Evolutionary conservation across 2,329 filamentous ascomycete species (phyloP), one percentile per base, ranked within the genome.

Genomic region (Clonostachys rhizophaga): DNA sequence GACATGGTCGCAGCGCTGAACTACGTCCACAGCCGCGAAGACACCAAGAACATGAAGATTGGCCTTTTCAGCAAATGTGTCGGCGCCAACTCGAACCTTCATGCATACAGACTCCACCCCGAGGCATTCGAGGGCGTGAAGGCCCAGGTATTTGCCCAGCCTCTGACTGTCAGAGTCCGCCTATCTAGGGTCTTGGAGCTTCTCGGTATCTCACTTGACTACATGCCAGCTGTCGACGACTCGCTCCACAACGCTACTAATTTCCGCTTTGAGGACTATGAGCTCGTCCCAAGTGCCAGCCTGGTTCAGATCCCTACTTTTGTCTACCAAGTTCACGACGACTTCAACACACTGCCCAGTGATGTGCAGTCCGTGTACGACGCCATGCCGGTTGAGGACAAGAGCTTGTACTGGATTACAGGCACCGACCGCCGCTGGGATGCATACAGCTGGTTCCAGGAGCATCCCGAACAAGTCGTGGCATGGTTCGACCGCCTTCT

Each of bases 381-480:
- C 35, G 34, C 37, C 17, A 43, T 49, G n/a, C 42, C 47, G 5
- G 35, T 45, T 13, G 5, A 30, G 9, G 44, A 46, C 16, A 46
- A 49, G 36, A 33, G 47, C 18, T 18, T 49, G 35, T 17, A 42
- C 24, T 49, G 44, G 48, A 45, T 47, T 35, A 17, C 34, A 20
- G 43, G 34, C 11, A 50, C 48, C 20, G 42, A 35, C 3, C 44
- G 45, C 17, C 40, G 48, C 7, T 49, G 24, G 36, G 35, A 49
- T 18, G 48, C 45, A 18, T 49, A 50, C 42, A 45, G 20, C n/a
- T 47, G 45, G 35, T 49, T 49, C 24, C 39, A 42, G 45, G 24
- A 33, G 36, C 36, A 48, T 7, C 42, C 41, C n/a, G 36, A 40
- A 14, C 18, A 16, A 34, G 34, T 42, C 18, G 36, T 49, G 17